Evolutionary conservation across 768 basidiomycete genomes (phyloP), one percentile per base, ranked within the genome.

Genomic region (Pisolithus albus): DNA sequence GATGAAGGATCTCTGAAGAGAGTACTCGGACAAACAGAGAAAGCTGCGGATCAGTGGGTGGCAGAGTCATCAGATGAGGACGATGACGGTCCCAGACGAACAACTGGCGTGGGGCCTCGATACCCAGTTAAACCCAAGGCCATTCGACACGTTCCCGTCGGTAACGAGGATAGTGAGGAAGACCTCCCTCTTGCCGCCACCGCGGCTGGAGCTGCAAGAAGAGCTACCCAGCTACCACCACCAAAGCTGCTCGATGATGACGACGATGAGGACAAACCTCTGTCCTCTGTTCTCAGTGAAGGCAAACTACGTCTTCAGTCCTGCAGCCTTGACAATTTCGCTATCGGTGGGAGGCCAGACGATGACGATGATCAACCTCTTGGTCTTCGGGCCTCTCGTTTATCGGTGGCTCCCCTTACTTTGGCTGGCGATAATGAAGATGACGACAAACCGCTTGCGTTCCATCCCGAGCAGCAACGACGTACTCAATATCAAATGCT

Each of bases 391-490:
- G 79, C 76, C 5, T 86, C 86, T 24, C 75, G 74, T 46, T 59
- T 59, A 42, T 39, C 64, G 16, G 59, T 59, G 48, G 52, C 38
- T 2, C 68, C 66, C 8, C 59, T 64, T 46, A 61, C 62, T n/a
- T 56, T 54, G 11, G 60, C 52, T 30, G 65, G 61, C 30, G 70
- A 62, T 26, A 76, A 71, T 16, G 82, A 77, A 43, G 86, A 88
- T 41, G 86, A 89, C 54, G 81, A 90, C 59, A 71, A 70, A 50
- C 87, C 88, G 6, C 72, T 89, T 23, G 88, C 77, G 3, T 69
- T 84, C 53, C 86, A 87, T 61, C 86, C 86, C 11, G 86, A 89
- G 58, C 88, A 91, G 57, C 85, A 89, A 58, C 81, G 86, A 50
- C 79, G 80, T 54, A 82, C 84, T n/a, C 75, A 78, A 58, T 70